Evolutionary conservation across 257 asterid genomes (phyloP), one percentile per base, ranked within the genome.

Genomic region (Nicotiana sylvestris): DNA sequence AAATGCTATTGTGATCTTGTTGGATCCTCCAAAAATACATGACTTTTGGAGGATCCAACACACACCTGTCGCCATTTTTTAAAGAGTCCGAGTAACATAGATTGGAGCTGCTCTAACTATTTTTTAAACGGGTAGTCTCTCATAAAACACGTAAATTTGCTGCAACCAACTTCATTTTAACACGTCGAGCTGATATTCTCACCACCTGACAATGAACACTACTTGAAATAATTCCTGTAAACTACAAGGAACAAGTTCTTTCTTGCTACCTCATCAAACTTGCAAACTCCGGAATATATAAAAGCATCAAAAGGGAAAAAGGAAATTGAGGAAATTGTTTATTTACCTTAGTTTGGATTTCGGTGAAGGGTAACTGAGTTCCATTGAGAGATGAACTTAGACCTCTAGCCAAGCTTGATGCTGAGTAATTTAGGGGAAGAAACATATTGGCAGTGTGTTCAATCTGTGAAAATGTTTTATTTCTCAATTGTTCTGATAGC

Each of bases 381-480:
- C 83, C 88, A 74, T 65, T 80, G 9, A 86, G 68, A 32, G 76
- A 58, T 74, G 81, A 76, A 65, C 83, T 65, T 5, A 80, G 81
- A 17, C 15, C 15, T 65, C 84, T 86, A 29, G 86, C 82, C 33
- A 86, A 69, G 77, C 29, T 80, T 21, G 76, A 25, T 21, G 84
- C 80, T 27, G 86, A 86, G 17, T 82, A 74, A 76, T 80, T 83
- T 35, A 86, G 0, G 1, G 86, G 88, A 17, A 46, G 35, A 25
- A 86, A 15, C 80, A 80, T 18, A 3, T 65, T 77, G n/a, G 82
- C 84, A 6, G 69, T 39, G 67, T 66, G 43, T 51, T 76, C 81
- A 65, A 86, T 72, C 33, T 57, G 68, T 76, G 68, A 32, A 66
- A 83, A 43, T 12, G 81, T 72, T 77, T 15, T 80, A 62, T 76